Evolutionary conservation across 1,139 yeast species (phyloP), one percentile per base, ranked within the genome.

Genomic region (Pichia sp.): DNA sequence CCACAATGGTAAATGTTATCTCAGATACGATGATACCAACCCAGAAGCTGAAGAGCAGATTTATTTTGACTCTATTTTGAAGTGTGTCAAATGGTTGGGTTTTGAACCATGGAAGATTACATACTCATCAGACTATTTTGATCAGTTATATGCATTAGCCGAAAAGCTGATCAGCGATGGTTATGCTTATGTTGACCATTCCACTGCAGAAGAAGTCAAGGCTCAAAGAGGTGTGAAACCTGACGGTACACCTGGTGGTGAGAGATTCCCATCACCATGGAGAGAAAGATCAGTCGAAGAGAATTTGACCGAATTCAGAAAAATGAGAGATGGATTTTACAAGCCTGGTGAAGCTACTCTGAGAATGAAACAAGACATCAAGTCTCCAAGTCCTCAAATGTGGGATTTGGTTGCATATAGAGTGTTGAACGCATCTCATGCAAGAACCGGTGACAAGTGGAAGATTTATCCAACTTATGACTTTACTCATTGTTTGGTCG

Each of bases 341-440:
- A 73, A 76, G 54, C 88, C 88, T 38, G 97, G 97, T 53, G 87
- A 86, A 62, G 97, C 95, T 33, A 87, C 90, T 4, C 73, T 94
- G 61, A 81, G 99, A 69, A 92, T 94, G 98, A 92, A 92, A 65
- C 97, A 87, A 72, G 95, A 92, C 62, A 70, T 92, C 52, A 64
- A 66, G n/a, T 85, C 94, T 36, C 95, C 96, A 53, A 85, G 87
- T 55, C 98, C 98, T 27, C 98, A 92, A 69, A 94, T 94, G 98
- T 94, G 99, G 98, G 99, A 94, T 66, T 76, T 92, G 55, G 95
- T 92, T 49, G 98, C 98, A n/a, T 94, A 94, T 69, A 79, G 99
- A 65, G 96, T 94, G 6, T 72, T 94, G 57, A 74, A 90, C 57
- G 90, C 95, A 28, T 78, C 87, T 31, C 98, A 94, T 67, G 95